Percentiles rank a stretch among this genome's conserved stretches.
These are phyloP conservation scores for Aspergillus cavernicola DNA, from an alignment of 495 filamentous ascomycete genomes.

Conservation along the genomic window DNA sequence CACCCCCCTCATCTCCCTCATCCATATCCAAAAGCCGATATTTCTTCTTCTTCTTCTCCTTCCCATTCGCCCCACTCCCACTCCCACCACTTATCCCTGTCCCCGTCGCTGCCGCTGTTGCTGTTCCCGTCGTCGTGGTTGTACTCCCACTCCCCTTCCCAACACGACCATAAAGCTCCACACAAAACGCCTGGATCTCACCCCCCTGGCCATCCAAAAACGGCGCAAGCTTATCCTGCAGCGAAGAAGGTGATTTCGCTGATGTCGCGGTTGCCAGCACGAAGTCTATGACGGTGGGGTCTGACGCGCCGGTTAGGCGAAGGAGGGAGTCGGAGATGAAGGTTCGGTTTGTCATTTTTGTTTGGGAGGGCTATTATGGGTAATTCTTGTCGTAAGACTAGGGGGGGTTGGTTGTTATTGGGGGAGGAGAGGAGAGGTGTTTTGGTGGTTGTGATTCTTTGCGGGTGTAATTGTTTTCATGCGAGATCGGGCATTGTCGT, in stretches of 20 bases:
- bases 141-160: constrained; percentile 17
- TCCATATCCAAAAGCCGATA: constrained; percentile 85
- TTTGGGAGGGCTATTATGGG: not conserved
- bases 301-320: constrained; percentile 55
- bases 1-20: constrained; percentile 46
- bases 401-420: not conserved
- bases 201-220: constrained; percentile 52
- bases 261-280: constrained; percentile 56
- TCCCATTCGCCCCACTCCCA: constrained; percentile 14
- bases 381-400: not conserved
- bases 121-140: no score
- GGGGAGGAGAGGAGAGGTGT: not conserved
- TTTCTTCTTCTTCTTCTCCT: constrained; percentile 50
- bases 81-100: constrained; percentile 6
- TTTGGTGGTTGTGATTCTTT: not conserved
- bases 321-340: constrained; percentile 48
- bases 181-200: constrained; percentile 49
- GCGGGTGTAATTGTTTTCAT: not conserved
- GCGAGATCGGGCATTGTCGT: not conserved
- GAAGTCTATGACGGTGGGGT: constrained; percentile 59
- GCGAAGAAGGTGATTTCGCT: constrained; percentile 47
- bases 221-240: constrained; percentile 51
- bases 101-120: constrained; percentile 5
- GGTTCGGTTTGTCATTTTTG: constrained; percentile 32
- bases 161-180: constrained; percentile 49